Conservation (phyloP, 495 filamentous ascomycete species). For the Penicillium salamii region DNA sequence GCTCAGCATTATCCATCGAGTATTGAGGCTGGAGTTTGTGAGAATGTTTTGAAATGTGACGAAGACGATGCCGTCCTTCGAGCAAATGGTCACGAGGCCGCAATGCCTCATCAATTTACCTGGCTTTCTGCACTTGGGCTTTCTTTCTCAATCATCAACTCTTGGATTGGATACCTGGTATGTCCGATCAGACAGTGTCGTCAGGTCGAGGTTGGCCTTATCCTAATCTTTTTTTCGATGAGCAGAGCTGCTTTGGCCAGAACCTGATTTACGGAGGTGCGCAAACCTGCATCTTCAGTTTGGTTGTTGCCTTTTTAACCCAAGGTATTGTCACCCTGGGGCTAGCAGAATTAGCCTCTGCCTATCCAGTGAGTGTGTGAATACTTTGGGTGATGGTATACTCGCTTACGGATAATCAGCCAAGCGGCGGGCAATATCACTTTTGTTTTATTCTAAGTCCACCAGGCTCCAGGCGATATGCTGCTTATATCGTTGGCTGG, state of each 20-base stretch:
- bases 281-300: neutral
- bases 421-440: constrained; percentile 28
- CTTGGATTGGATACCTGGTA: constrained; percentile 27
- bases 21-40: no score
- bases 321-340: neutral
- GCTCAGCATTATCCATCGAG: no score
- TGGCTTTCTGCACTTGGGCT: constrained; percentile 28
- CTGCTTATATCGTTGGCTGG: constrained; percentile 33
- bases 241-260: neutral
- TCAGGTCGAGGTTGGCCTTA: no score
- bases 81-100: constrained; percentile 32
- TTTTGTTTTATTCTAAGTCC: constrained; percentile 29
- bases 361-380: neutral
- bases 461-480: constrained; percentile 14
- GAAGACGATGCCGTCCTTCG: constrained; percentile 26
- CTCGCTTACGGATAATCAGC: neutral
- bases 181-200: no score
- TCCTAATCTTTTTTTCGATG: no score
- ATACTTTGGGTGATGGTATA: no score
- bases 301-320: neutral
- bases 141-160: constrained; percentile 36
- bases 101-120: constrained; percentile 29
- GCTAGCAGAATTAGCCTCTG: neutral
- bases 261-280: neutral
- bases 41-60: no score